Percentiles rank a stretch among this genome's conserved stretches.
These are phyloP conservation scores for Phyllosticta ampelicida DNA, from an alignment of 2,329 filamentous ascomycete genomes.

Conservation along the genomic window DNA sequence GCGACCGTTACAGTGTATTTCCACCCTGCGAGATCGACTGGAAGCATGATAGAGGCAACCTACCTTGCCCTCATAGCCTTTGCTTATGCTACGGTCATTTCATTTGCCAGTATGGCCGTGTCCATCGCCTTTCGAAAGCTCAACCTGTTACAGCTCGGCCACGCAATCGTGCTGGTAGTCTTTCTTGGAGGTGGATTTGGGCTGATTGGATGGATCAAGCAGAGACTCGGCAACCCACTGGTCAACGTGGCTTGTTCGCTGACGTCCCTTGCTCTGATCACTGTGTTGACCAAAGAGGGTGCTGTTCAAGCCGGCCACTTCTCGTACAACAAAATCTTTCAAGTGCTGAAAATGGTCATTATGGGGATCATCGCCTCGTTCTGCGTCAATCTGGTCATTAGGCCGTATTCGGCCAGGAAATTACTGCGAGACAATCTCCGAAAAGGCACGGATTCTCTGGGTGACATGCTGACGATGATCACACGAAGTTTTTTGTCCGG, in stretches of 20 bases:
- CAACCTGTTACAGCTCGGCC: constrained; percentile 58
- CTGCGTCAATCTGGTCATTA: constrained; percentile 53
- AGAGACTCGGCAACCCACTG: constrained; percentile 63
- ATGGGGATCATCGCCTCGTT: constrained; percentile 47
- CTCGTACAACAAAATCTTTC: constrained; percentile 72
- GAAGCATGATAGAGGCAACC: constrained; percentile 56
- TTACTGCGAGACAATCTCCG: constrained; percentile 65
- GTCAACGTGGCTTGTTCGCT: constrained; percentile 80
- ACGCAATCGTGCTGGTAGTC: constrained; percentile 66
- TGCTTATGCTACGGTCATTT: constrained; percentile 64
- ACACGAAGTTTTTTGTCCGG: constrained; percentile 76
- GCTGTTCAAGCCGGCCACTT: constrained; percentile 74
- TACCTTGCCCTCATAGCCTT: constrained; percentile 69
- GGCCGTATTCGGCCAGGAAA: constrained; percentile 64
- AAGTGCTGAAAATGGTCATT: constrained; percentile 42
- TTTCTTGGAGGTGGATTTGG: constrained; percentile 82
- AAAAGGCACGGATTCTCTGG: constrained; percentile 62
- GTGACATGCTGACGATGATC: constrained; percentile 71
- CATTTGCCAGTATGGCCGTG: constrained; percentile 78
- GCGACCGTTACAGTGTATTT: constrained; percentile 93
- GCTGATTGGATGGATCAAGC: constrained; percentile 80
- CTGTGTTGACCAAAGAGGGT: constrained; percentile 82
- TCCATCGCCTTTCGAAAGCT: constrained; percentile 66
- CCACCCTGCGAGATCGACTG: constrained; percentile 74
- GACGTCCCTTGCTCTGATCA: constrained; percentile 79